phyloP scores from a whole-genome alignment of 371 early-diverging fungal genomes.

The Syncephalastrum monosporum region DNA sequence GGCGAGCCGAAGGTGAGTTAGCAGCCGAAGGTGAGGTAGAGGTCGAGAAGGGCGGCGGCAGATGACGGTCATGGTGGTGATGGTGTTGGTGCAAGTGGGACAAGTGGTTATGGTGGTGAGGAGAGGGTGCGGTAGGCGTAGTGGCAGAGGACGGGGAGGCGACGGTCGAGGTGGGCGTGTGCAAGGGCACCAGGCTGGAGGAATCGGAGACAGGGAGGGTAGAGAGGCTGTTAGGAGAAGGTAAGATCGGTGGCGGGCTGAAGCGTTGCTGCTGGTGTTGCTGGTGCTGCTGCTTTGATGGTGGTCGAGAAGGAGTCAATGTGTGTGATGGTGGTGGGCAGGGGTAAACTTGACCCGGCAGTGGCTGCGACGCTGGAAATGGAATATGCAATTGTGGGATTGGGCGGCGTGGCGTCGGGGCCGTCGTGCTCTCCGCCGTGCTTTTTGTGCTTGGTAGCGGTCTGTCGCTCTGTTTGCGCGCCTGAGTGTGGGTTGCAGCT shows the following conservation, averaged over 20 bases:
- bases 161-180: constrained; percentile 2
- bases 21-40: too few species aligned
- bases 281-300: constrained; percentile 6
- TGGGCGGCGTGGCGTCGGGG: constrained; percentile 17
- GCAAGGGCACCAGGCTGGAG: constrained; percentile 15
- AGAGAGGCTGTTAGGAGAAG: constrained; percentile 17
- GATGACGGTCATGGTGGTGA: constrained; percentile 10
- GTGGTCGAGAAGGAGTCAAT: constrained; percentile 8
- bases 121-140: constrained; percentile 6
- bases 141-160: constrained; percentile 1
- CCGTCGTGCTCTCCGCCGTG: constrained; percentile 6
- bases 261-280: constrained; percentile 11
- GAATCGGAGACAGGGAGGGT: constrained; percentile 16
- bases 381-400: constrained; percentile 30
- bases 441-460: constrained; percentile 7
- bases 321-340: constrained; percentile 13
- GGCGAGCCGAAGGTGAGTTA: not conserved
- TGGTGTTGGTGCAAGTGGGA: constrained; percentile 7
- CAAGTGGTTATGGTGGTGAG: constrained; percentile 8
- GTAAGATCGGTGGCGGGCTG: constrained; percentile 6
- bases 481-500: constrained; percentile 7
- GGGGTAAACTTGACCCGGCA: constrained; percentile 13
- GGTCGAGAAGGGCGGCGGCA: too few species aligned
- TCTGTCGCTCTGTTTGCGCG: constrained; percentile 3
- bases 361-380: constrained; percentile 27